These are phyloP conservation scores for Scortechinia acanthostroma DNA, from an alignment of 2,329 filamentous ascomycete genomes.

Conservation along the genomic window DNA sequence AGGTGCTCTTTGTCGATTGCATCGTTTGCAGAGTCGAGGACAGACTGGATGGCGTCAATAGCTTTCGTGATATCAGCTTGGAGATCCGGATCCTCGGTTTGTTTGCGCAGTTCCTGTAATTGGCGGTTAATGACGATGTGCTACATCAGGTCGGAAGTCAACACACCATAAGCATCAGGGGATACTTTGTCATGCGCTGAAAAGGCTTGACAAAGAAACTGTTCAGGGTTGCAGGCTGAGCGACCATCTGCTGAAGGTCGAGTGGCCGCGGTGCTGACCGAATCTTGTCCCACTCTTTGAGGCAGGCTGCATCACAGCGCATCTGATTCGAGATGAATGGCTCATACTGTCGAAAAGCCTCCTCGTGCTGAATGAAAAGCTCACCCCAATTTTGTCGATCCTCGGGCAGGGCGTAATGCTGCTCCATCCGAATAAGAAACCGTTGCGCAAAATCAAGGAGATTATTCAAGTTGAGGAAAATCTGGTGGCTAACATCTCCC, in stretches of 20 bases:
- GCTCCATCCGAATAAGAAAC: slow-evolving; percentile 69
- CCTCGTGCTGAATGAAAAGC: slow-evolving; percentile 61
- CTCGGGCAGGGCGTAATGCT: slow-evolving; percentile 60
- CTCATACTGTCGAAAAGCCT: slow-evolving; percentile 67
- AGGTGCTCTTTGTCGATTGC: slow-evolving; percentile 65
- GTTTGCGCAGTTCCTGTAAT: slow-evolving; percentile 59
- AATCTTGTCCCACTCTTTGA: slow-evolving; percentile 62
- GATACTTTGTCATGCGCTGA: slow-evolving; percentile 67
- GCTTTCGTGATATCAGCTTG: slow-evolving; percentile 52
- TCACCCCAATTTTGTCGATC: slow-evolving; percentile 66
- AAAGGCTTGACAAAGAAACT: slow-evolving; percentile 71
- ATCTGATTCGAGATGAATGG: slow-evolving; percentile 71
- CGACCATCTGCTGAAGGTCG: slow-evolving; percentile 39
- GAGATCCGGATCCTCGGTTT: slow-evolving; percentile 49
- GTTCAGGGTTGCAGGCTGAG: slow-evolving; percentile 55
- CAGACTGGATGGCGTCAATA: slow-evolving; percentile 55
- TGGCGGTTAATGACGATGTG: slow-evolving; percentile 20
- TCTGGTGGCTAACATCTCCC: slow-evolving; percentile 65
- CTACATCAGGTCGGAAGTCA: slow-evolving; percentile 2
- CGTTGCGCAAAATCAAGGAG: slow-evolving; percentile 68
- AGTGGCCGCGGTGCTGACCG: slow-evolving; percentile 41
- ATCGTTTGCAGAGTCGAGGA: slow-evolving; percentile 59
- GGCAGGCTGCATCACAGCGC: slow-evolving; percentile 56
- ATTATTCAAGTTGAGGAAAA: slow-evolving; percentile 69
- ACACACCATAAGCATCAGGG: slow-evolving; percentile 54